A percentile compares a stretch with the other conserved stretches of the same genome.
These are phyloP conservation scores for Alternaria sp. DNA, from an alignment of 2,329 filamentous ascomycete species.

Conservation along the genomic window DNA sequence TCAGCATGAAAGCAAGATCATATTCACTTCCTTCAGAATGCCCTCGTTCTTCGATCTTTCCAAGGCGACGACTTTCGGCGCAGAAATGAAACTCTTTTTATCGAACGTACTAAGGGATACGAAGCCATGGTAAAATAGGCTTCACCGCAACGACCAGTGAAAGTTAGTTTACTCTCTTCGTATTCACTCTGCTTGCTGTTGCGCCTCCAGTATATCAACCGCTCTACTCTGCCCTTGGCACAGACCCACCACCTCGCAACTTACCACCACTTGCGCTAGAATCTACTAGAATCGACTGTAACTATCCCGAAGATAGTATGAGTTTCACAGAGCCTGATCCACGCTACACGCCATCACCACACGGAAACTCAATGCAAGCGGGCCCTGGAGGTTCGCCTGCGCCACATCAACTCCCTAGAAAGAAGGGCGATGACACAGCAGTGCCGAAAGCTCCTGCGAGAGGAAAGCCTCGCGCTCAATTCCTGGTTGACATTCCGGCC, in stretches of 20 bases:
- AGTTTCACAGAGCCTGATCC: not conserved
- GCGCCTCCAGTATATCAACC: not conserved
- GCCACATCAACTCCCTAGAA: not conserved
- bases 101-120: not conserved
- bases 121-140: not conserved
- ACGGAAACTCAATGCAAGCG: not conserved
- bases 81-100: not conserved
- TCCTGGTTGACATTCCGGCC: slow-evolving; percentile 7
- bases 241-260: not conserved
- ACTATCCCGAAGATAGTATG: not conserved
- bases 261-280: not conserved
- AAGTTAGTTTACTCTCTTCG: not conserved
- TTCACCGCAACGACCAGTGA: not conserved
- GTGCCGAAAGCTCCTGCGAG: not conserved
- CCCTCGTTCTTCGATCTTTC: not conserved
- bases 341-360: not conserved
- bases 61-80: not conserved
- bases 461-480: not conserved
- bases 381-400: not conserved
- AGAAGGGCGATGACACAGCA: not conserved
- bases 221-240: not conserved
- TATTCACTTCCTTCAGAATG: not conserved
- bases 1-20: not conserved
- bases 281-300: not conserved
- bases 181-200: not conserved